Percentiles rank a stretch among this genome's conserved stretches.
phyloP scores from a whole-genome alignment of 805 yeast species.

The Pichia cephalocereana region DNA sequence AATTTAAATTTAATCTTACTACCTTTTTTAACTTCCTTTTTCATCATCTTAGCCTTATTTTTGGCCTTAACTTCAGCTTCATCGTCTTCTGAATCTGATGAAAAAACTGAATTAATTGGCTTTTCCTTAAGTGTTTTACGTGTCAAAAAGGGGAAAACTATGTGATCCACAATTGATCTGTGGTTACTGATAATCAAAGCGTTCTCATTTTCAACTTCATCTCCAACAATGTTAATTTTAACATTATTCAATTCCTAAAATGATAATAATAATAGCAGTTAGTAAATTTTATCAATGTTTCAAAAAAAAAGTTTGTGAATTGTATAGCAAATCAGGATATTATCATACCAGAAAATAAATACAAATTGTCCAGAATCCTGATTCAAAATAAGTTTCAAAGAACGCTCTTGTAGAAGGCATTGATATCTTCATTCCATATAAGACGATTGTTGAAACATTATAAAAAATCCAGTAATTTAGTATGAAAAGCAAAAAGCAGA shows the following conservation, averaged over 20 bases:
- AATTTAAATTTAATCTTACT: background rate
- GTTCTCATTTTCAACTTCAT: conserved; percentile 29
- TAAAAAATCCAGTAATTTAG: conserved; percentile 12
- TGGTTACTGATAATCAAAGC: conserved; percentile 46
- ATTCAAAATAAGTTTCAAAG: conserved; percentile 17
- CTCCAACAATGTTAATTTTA: conserved; percentile 34
- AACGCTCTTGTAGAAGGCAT: conserved; percentile 17
- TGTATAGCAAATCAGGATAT: too few species aligned
- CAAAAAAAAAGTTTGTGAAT: too few species aligned
- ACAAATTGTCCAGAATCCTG: conserved; percentile 27
- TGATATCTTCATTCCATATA: conserved; percentile 13
- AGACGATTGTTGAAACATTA: conserved; percentile 10
- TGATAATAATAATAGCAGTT: background rate
- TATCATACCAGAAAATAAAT: conserved; percentile 18
- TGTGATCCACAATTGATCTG: conserved; percentile 56
- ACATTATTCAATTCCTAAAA: conserved; percentile 25
- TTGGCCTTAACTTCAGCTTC: background rate
- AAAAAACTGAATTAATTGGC: background rate
- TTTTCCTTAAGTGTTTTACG: conserved; percentile 11
- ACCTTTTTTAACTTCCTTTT: background rate
- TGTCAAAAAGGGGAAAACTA: conserved; percentile 39
- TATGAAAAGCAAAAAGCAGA: conserved; percentile 16
- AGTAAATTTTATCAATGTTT: background rate
- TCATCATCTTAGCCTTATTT: background rate
- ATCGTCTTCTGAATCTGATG: background rate